Percentiles rank a stretch among this genome's conserved stretches.
Conservation (phyloP, 306 rosid genomes). For the Pterocarpus santalinus region DNA sequence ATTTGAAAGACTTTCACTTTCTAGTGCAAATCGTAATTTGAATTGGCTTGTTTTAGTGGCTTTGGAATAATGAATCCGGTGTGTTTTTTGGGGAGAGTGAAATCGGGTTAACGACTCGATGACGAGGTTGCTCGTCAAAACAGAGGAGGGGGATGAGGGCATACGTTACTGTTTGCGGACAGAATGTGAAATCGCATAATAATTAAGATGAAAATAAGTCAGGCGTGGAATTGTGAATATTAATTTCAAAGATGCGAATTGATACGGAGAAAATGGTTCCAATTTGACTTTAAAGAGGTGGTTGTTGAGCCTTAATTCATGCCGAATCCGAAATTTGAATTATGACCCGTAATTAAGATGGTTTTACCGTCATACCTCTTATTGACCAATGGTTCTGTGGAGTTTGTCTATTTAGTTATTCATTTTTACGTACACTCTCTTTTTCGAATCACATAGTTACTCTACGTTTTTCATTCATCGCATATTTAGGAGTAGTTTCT, state of each 20-base stretch:
- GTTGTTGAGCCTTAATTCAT: slow-evolving; percentile 18
- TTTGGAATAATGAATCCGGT: too few relatives aligned
- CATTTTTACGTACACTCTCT: not conserved
- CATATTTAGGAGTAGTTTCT: too few relatives aligned
- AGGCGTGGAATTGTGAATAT: not conserved
- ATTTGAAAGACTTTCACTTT: not conserved
- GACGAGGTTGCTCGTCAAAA: too few relatives aligned
- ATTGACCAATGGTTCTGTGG: not conserved
- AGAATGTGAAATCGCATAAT: slow-evolving; percentile 3
- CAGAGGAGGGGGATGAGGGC: too few relatives aligned
- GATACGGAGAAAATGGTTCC: slow-evolving; percentile 10
- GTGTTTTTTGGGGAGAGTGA: too few relatives aligned
- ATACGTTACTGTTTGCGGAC: slow-evolving; percentile 4
- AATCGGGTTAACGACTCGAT: too few relatives aligned
- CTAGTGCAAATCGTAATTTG: not conserved
- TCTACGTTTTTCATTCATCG: too few relatives aligned
- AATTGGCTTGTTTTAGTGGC: slow-evolving; percentile 17
- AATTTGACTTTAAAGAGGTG: not conserved
- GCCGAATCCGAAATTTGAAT: slow-evolving; percentile 7
- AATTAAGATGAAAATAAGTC: slow-evolving; percentile 11
- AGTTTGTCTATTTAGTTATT: not conserved
- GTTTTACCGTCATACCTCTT: not conserved
- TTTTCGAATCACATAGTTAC: not conserved
- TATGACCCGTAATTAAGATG: not conserved
- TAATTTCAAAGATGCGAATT: not conserved